Evolutionary conservation across 371 early-diverging fungal genomes (phyloP).

Genomic region (Rhizomucor pusillus): DNA sequence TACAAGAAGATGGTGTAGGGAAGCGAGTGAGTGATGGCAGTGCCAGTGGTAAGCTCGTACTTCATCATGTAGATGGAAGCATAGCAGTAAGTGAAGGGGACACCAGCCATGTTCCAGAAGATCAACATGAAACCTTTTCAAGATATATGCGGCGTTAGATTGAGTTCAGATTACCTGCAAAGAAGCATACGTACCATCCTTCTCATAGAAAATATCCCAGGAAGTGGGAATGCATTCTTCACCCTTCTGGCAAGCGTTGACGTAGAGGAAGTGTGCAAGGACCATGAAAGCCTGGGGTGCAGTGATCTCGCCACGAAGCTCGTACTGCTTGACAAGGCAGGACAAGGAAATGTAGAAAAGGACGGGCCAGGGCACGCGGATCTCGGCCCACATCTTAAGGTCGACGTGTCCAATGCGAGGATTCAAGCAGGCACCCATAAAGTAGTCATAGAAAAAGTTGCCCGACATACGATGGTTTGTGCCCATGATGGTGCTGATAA

Average conservation of each 20-base stretch:
- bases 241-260: conserved; percentile 74
- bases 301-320: conserved; percentile 56
- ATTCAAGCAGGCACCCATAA: conserved; percentile 74
- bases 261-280: conserved; percentile 71
- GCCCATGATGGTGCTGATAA: conserved; percentile 27
- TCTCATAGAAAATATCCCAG: conserved; percentile 67
- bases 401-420: conserved; percentile 77
- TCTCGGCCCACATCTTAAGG: conserved; percentile 86
- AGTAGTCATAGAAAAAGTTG: conserved; percentile 75
- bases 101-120: conserved; percentile 62
- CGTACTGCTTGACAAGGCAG: conserved; percentile 72
- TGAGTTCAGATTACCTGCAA: not conserved
- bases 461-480: conserved; percentile 68
- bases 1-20: conserved; percentile 42
- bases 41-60: conserved; percentile 37
- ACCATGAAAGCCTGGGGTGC: conserved; percentile 71
- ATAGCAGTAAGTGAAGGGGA: conserved; percentile 62
- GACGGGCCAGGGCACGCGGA: conserved; percentile 75
- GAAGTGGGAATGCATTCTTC: conserved; percentile 77
- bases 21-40: conserved; percentile 35
- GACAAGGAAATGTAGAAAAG: conserved; percentile 66
- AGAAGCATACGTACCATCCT: conserved; percentile 46
- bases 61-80: conserved; percentile 54
- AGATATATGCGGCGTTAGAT: not conserved
- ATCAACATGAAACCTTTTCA: conserved; percentile 56